phyloP scores from a whole-genome alignment of 2,329 filamentous ascomycete genomes.

The Diaporthe destruens region DNA sequence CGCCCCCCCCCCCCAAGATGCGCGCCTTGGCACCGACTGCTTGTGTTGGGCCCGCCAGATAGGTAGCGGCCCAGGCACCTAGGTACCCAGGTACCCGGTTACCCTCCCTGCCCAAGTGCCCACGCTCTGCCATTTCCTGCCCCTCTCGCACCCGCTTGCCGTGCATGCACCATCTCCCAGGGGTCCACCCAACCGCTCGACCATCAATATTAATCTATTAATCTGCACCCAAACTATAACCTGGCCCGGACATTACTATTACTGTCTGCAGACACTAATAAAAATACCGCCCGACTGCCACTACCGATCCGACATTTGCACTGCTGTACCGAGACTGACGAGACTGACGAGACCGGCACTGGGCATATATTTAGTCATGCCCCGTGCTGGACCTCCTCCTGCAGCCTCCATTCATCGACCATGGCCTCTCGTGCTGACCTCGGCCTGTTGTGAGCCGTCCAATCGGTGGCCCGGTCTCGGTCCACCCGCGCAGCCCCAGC shows the following conservation, averaged over 20 bases:
- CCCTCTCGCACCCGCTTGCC: conserved; percentile 24
- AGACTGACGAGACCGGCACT: conserved; percentile 3
- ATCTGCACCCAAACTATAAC: conserved; percentile 31
- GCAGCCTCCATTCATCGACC: neutral
- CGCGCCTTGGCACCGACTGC: conserved; percentile 6
- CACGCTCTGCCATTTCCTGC: neutral
- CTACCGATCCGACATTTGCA: conserved; percentile 5
- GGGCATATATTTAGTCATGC: conserved; percentile 23
- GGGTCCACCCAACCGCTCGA: conserved; percentile 22
- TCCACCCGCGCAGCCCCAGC: neutral
- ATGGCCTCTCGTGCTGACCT: conserved; percentile 14
- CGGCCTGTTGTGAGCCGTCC: neutral
- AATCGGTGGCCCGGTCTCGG: neutral
- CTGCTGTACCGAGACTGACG: conserved; percentile 23
- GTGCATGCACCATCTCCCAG: conserved; percentile 20
- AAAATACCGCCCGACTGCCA: conserved; percentile 9
- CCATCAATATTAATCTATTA: conserved; percentile 34
- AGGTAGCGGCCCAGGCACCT: neutral
- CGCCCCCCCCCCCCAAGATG: no score
- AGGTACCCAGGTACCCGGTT: neutral
- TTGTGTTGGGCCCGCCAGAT: neutral
- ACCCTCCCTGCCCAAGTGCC: no score
- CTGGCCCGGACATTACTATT: conserved; percentile 27
- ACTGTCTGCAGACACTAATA: conserved; percentile 10
- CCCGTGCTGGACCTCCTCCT: conserved; percentile 11